These are phyloP conservation scores for Silene noctiflora DNA, from an alignment of 179 eudicot species.

Conservation along the genomic window DNA sequence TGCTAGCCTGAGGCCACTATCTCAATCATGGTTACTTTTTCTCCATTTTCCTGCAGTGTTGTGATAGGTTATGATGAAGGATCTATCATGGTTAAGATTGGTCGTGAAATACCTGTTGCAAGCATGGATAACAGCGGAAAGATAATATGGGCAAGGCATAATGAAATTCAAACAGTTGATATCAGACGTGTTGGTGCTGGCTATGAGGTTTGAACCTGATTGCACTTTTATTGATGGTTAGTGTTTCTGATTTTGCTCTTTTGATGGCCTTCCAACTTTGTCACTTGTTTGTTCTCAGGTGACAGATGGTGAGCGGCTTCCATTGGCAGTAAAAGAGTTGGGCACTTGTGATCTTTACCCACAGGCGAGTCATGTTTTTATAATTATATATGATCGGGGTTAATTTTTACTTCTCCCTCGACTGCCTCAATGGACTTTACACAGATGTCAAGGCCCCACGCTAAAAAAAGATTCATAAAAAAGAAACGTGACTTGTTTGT, in stretches of 20 bases:
- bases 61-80: slow-evolving; percentile 97
- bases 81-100: slow-evolving; percentile 87
- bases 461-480: no score
- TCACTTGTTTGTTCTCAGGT: slow-evolving; percentile 41
- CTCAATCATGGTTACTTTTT: neutral
- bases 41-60: slow-evolving; percentile 48
- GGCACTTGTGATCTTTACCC: slow-evolving; percentile 99
- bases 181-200: slow-evolving; percentile 93
- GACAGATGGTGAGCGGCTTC: slow-evolving; percentile 94
- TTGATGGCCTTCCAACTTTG: slow-evolving; percentile 4
- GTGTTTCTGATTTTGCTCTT: neutral
- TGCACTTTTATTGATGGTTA: neutral
- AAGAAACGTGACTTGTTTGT: neutral
- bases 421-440: neutral
- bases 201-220: slow-evolving; percentile 60
- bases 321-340: slow-evolving; percentile 89
- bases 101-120: slow-evolving; percentile 93
- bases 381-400: neutral
- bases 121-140: slow-evolving; percentile 98
- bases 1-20: neutral
- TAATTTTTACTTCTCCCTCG: neutral
- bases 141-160: slow-evolving; percentile 96
- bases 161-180: slow-evolving; percentile 91
- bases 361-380: slow-evolving; percentile 49
- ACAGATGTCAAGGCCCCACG: neutral